Evolutionary conservation across 345 rosid genomes (phyloP), one percentile per base, ranked within the genome.

Genomic region (Pseudoturritis turrita): DNA sequence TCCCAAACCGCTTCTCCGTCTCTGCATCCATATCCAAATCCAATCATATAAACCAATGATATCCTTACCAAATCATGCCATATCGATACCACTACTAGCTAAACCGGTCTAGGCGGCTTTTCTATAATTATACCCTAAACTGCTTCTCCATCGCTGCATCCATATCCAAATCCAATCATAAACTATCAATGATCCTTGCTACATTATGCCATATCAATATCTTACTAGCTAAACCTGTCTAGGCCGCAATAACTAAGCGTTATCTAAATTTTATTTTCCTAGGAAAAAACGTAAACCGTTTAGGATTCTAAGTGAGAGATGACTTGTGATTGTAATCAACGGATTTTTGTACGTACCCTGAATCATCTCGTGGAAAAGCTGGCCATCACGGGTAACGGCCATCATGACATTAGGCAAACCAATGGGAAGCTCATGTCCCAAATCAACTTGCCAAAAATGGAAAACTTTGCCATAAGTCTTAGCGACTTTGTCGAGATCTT

Each of bases 381-480:
- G 94, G 13, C 88, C 87, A 11, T 88, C 92, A 19, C 86, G 72
- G 1, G 94, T 88, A 2, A 88, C 65, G 35, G 94, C 79, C 90
- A 93, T 77, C 96, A 93, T 90, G 39, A 87, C 15, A 59, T 87
- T 88, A 13, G 96, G 94, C 10, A 88, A 47, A 4, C 97, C 96
- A 29, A 87, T 55, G n/a, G 96, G 94, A 49, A 93, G 84, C 69
- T 71, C 77, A 61, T 90, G 84, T 3, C 92, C 96, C 51, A 23
- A 76, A 56, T 93, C 98, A 33, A 86, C 84, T 81, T 93, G 98
- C 98, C 98, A 93, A 40, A 93, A 93, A 43, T 88, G 97, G 72
- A 83, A 71, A 5, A 85, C 83, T 81, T 90, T 87, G 2, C 97
- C 96, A 5, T 87, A 88, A 21, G 90, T 88, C 80, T 85, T 87